Evolutionary conservation across 306 rosid genomes (phyloP).

Genomic region (Vigna hirtella): DNA sequence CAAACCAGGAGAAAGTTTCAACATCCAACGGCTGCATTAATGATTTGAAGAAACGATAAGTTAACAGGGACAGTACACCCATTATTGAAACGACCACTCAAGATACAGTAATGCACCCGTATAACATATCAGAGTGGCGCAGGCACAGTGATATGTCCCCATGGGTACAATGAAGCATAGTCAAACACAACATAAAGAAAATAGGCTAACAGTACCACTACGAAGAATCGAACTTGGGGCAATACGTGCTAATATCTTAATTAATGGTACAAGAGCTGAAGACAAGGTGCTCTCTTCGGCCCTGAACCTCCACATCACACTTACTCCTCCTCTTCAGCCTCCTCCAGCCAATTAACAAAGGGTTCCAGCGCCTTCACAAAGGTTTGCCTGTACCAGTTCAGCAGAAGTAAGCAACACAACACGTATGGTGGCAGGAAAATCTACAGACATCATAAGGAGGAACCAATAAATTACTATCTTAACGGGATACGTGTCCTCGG

Average conservation of each 20-base stretch:
- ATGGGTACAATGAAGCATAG: not conserved
- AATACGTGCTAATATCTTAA: slow-evolving; percentile 46
- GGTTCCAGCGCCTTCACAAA: slow-evolving; percentile 98
- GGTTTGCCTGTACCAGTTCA: slow-evolving; percentile 76
- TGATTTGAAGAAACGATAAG: not conserved
- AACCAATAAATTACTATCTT: not conserved
- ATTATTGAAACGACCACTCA: slow-evolving; percentile 37
- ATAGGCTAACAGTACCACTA: slow-evolving; percentile 34
- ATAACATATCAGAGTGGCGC: slow-evolving; percentile 39
- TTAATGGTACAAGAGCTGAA: slow-evolving; percentile 6
- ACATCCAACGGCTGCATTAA: not conserved
- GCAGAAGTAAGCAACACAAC: not conserved
- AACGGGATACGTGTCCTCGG: not conserved
- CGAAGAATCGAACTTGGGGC: slow-evolving; percentile 33
- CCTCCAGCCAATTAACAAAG: slow-evolving; percentile 98
- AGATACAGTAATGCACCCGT: slow-evolving; percentile 29
- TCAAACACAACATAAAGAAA: slow-evolving; percentile 36
- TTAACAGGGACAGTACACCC: slow-evolving; percentile 11
- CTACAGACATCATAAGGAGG: not conserved
- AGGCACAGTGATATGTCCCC: slow-evolving; percentile 22
- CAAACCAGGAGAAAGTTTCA: not conserved
- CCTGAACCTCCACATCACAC: slow-evolving; percentile 9
- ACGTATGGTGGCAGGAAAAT: not conserved
- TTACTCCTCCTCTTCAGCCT: slow-evolving; percentile 98
- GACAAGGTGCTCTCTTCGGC: slow-evolving; percentile 32